phyloP scores from a whole-genome alignment of 2,329 filamentous ascomycete species.

The Teratosphaeria viscida region DNA sequence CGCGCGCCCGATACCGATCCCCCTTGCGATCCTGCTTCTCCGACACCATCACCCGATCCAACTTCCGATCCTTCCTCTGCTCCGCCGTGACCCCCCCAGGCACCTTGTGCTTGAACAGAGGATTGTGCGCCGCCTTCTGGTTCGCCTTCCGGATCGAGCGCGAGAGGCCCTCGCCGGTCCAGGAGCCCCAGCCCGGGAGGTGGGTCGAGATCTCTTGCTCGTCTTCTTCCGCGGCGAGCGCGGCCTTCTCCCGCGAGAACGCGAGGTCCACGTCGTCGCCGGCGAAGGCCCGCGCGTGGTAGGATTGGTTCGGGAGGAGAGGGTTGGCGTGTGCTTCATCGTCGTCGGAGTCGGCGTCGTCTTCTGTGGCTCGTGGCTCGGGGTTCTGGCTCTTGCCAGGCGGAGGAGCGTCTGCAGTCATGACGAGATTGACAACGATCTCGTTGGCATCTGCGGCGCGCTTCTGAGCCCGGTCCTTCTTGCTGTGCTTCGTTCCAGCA shows the following conservation, averaged over 20 bases:
- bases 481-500: slow-evolving; percentile 9
- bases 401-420: background rate
- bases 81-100: slow-evolving; percentile 61
- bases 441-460: slow-evolving; percentile 3
- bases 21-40: slow-evolving; percentile 90
- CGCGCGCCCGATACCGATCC: slow-evolving; percentile 72
- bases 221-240: slow-evolving; percentile 62
- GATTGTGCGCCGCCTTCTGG: slow-evolving; percentile 37
- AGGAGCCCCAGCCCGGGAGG: slow-evolving; percentile 89
- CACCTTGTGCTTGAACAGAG: slow-evolving; percentile 48
- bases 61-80: slow-evolving; percentile 57
- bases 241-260: slow-evolving; percentile 71
- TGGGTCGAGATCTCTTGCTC: slow-evolving; percentile 73
- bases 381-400: slow-evolving; percentile 1
- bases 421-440: slow-evolving; percentile 9
- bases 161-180: slow-evolving; percentile 76
- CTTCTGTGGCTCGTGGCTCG: slow-evolving; percentile 14
- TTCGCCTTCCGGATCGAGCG: slow-evolving; percentile 57
- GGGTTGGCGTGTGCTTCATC: background rate
- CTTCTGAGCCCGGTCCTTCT: slow-evolving; percentile 6
- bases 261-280: slow-evolving; percentile 73
- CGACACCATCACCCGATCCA: slow-evolving; percentile 80
- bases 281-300: slow-evolving; percentile 56
- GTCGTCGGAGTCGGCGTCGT: background rate
- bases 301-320: background rate